Evolutionary conservation across 345 rosid species (phyloP), one percentile per base, ranked within the genome.

Genomic region (Salix udensis): DNA sequence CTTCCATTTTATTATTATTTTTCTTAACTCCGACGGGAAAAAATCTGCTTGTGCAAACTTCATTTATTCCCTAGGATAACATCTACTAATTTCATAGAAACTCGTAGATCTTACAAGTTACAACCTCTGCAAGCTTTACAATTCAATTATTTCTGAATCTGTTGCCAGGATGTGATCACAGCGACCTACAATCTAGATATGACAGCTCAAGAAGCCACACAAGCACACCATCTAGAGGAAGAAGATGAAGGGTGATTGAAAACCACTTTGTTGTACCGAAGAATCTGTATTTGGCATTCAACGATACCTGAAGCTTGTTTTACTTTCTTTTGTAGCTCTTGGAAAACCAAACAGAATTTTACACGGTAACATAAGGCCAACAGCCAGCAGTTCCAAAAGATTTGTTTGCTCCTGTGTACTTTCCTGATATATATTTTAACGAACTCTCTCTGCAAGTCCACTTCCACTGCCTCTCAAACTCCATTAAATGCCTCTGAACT

Each of bases 381-480:
- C 5, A 48, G 36, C 85, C 76, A 94, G 85, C 90, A 91, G 81
- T 91, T 94, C 97, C 98, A 94, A 84, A 94, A 94, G 73, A 94
- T 82, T 72, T 90, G 93, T 74, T 92, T 87, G 77, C 85, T 82
- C 52, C 94, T 81, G 24, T 82, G 79, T 58, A 83, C 88, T 66
- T 90, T 94, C 85, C 87, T 89, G 60, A 90, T 83, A 83, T 92
- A 88, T 67, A 89, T 65, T 21, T 84, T 78, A 76, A 94, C 69
- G 12, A 94, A 86, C 68, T 86, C 78, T 72, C 87, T 72, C 86
- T 87, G 74, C 91, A 92, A 28, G 88, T 90, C 97, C 94, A 94
- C 39, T 78, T 75, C 77, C 65, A 71, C 81, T 67, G 64, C 77
- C 75, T 79, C 69, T 73, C 80, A 7, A 81, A 88, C 87, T 94